phyloP scores from a whole-genome alignment of 2,329 filamentous ascomycete species.

The Coleophoma crateriformis region DNA sequence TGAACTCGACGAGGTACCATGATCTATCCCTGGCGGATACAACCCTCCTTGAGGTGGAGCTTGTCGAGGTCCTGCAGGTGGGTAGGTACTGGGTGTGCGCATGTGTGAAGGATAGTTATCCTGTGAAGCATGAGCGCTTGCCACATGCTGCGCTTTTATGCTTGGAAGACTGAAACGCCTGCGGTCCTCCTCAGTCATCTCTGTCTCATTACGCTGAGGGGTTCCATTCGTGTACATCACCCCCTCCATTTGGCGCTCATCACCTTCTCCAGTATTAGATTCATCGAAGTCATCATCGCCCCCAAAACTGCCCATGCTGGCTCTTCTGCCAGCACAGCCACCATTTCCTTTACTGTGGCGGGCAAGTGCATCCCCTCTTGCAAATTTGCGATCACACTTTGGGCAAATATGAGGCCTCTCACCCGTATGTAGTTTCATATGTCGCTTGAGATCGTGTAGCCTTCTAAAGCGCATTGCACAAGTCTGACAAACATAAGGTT shows the following conservation, averaged over 20 bases:
- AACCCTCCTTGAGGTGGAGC: constrained; percentile 46
- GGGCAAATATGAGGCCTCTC: constrained; percentile 93
- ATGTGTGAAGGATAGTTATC: constrained; percentile 47
- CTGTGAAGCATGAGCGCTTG: constrained; percentile 32
- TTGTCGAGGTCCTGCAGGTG: constrained; percentile 54
- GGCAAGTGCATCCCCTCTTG: constrained; percentile 88
- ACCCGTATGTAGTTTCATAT: constrained; percentile 93
- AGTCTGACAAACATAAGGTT: constrained; percentile 91
- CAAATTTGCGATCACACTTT: constrained; percentile 92
- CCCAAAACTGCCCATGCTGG: constrained; percentile 78
- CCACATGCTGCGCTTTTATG: constrained; percentile 67
- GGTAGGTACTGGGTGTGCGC: constrained; percentile 71
- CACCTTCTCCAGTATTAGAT: constrained; percentile 42
- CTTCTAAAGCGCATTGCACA: constrained; percentile 90
- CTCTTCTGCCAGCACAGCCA: constrained; percentile 85
- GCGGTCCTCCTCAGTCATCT: constrained; percentile 52
- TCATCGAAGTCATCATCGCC: constrained; percentile 66
- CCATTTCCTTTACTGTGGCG: constrained; percentile 94
- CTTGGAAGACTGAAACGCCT: constrained; percentile 67
- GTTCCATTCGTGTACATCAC: constrained; percentile 39
- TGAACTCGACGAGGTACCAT: constrained; percentile 42
- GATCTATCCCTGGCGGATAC: constrained; percentile 56
- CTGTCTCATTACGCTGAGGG: constrained; percentile 54
- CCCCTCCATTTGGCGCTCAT: constrained; percentile 52
- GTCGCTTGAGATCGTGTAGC: constrained; percentile 90